Base-by-base conservation (phyloP, 345 rosid genomes). In the Zanthoxylum bungeanum region DNA sequence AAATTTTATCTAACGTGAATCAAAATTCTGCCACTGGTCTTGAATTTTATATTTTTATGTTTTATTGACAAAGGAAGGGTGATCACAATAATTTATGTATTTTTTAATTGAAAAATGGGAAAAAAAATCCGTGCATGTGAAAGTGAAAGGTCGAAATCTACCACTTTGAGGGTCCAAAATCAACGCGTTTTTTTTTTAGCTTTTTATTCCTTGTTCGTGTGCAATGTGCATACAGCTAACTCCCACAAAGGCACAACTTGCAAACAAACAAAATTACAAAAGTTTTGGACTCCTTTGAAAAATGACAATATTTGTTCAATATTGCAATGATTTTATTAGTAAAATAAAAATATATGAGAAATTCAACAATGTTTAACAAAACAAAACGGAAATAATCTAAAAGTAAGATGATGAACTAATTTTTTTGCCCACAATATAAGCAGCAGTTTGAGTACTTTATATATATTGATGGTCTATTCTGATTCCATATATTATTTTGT, bases 171-270 rank as follows among this genome's bases (percentile, higher is more conserved):
- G 55, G 55, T 37, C 49, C 61, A 39, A 68, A 36, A 40, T 25
- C 21, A 57, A 69, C 73, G 56, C 53, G 64, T 17, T 57, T 58
- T 37, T 28, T 60, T 44, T 55, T 57, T 24, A 9, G 33, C 31
- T 44, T 64, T 12, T n/a, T n/a, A n/a, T n/a, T n/a, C n/a, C n/a
- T n/a, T n/a, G n/a, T n/a, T n/a, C n/a, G n/a, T n/a, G n/a, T 25
- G 51, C 21, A 21, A 9, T 36, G 47, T 28, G 42, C 28, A 0
- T 68, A 68, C 72, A 55, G 72, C 72, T 69, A 56, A 56, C 19
- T 16, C 28, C 63, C 72, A 52, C 60, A 34, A n/a, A n/a, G n/a
- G n/a, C n/a, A n/a, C n/a, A 21, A 40, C 3, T 9, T 9, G 68
- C 22, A 44, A 34, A 5, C 11, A 62, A 37, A 11, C 66, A 39